Evolutionary conservation across 2,329 filamentous ascomycete genomes (phyloP), one percentile per base, ranked within the genome.

Genomic region (Chaetomiaceae sp.): DNA sequence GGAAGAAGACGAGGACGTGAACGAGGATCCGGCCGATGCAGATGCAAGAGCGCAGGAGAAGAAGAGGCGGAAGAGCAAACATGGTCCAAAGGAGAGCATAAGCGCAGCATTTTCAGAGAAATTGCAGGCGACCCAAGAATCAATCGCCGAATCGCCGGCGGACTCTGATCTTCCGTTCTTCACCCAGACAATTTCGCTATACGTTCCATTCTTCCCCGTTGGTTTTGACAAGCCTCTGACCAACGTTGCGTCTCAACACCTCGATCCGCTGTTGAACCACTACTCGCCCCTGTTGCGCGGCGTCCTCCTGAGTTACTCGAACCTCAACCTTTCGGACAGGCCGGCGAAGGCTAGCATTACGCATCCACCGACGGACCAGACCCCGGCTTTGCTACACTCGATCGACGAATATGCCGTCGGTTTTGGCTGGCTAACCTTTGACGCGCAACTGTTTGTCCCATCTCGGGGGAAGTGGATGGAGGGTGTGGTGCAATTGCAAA

Each of bases 401-500:
- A 73, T 88, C 36, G 84, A 89, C 70, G 94, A 97, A 71, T 95
- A 91, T 66, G 89, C 87, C 7, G 89, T 90, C 21, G 86, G 85
- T 20, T 96, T 88, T 65, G 82, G 89, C 43, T 97, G 92, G 85
- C 80, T 95, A 20, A 96, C 90, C 0, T 90, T 87, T 1, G 90
- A 95, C 20, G 87, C 96, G 57, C 77, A 95, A 40, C 73, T 97
- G 16, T 95, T 96, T 67, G 80, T 86, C 29, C 92, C 94, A 0
- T 75, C 78, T 48, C 80, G 81, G 41, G 88, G 89, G 32, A 82
- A 84, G 8, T 83, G 80, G 70, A 79, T 97, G 65, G 85, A 91
- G 60, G 94, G 90, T 10, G 85, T 79, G 61, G 80, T 96, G 51
- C 94, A 92, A 64, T 76, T 96, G 27, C 89, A 95, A 66, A 92